Evolutionary conservation across 768 basidiomycete genomes (phyloP).

Genomic region (Phlebiopsis gigantea): DNA sequence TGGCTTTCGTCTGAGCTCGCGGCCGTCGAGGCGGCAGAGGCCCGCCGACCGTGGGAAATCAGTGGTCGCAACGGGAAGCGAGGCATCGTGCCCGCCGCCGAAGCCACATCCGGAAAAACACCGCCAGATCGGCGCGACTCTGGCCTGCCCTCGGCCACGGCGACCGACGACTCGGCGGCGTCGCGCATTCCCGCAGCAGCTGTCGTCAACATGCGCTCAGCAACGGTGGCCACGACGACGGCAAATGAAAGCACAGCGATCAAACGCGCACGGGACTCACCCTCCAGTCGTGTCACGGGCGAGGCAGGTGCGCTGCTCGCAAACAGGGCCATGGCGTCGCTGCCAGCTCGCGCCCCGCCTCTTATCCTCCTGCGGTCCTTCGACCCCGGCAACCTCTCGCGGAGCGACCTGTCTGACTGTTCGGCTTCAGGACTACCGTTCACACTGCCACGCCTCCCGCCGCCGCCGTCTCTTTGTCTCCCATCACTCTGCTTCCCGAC

Average conservation of each 20-base stretch:
- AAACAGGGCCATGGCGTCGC: not conserved
- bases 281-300: not conserved
- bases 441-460: constrained; percentile 1
- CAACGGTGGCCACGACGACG: constrained; percentile 5
- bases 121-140: constrained; percentile 8
- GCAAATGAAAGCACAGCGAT: not conserved
- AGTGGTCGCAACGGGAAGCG: not conserved
- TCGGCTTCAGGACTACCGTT: not conserved
- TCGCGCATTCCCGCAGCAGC: not conserved
- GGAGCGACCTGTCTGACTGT: not conserved
- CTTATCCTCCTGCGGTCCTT: constrained; percentile 1
- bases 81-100: not conserved
- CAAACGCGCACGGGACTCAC: not conserved
- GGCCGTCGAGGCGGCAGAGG: constrained; percentile 6
- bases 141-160: constrained; percentile 2
- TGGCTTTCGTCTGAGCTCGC: constrained; percentile 15
- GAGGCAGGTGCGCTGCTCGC: constrained; percentile 8
- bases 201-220: not conserved
- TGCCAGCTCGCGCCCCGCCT: not conserved
- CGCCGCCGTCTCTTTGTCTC: not conserved
- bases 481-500: constrained; percentile 4
- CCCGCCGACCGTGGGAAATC: constrained; percentile 11
- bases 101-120: not conserved
- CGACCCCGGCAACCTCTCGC: not conserved
- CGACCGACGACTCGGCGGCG: not conserved